Percentiles rank a stretch among this genome's conserved stretches.
Evolutionary conservation across 768 basidiomycete genomes (phyloP).

Genomic region (Kockovaella imperatae): DNA sequence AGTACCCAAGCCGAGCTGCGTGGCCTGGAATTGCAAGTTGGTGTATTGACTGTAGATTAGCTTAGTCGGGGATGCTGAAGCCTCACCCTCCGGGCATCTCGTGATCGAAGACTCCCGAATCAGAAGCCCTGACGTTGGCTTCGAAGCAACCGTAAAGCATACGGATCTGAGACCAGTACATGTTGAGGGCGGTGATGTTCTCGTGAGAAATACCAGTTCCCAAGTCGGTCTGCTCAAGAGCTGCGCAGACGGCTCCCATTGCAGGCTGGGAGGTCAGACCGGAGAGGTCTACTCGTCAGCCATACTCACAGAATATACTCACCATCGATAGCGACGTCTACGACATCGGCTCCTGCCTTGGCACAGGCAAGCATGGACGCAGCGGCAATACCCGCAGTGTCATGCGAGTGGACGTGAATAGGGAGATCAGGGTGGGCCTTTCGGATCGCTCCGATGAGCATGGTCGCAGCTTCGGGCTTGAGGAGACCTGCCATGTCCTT

Average conservation of each 20-base stretch:
- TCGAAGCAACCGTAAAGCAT: conserved; percentile 94
- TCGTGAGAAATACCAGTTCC: conserved; percentile 95
- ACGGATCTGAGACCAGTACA: conserved; percentile 97
- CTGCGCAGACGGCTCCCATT: conserved; percentile 94
- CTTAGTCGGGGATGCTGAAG: conserved; percentile 5
- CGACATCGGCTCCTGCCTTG: conserved; percentile 93
- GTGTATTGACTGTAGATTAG: conserved; percentile 41
- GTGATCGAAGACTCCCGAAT: conserved; percentile 96
- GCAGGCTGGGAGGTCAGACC: conserved; percentile 97
- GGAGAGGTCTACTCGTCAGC: conserved; percentile 68
- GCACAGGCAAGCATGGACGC: conserved; percentile 97
- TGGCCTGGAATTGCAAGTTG: conserved; percentile 83
- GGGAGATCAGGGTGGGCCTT: conserved; percentile 94
- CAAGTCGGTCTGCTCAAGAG: conserved; percentile 84
- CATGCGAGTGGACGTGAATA: conserved; percentile 98
- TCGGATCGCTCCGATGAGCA: conserved; percentile 92
- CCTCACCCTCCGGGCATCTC: conserved; percentile 99
- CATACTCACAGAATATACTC: conserved; percentile 39
- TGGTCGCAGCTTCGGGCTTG: conserved; percentile 84
- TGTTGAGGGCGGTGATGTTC: conserved; percentile 92
- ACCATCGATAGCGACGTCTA: conserved; percentile 99
- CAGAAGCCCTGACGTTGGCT: conserved; percentile 92
- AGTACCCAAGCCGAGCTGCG: conserved; percentile 90
- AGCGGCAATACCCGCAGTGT: conserved; percentile 94
- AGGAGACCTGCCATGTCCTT: conserved; percentile 98